These are phyloP conservation scores for Berkeleyomyces basicola DNA, from an alignment of 2,329 filamentous ascomycete genomes.

Conservation along the genomic window DNA sequence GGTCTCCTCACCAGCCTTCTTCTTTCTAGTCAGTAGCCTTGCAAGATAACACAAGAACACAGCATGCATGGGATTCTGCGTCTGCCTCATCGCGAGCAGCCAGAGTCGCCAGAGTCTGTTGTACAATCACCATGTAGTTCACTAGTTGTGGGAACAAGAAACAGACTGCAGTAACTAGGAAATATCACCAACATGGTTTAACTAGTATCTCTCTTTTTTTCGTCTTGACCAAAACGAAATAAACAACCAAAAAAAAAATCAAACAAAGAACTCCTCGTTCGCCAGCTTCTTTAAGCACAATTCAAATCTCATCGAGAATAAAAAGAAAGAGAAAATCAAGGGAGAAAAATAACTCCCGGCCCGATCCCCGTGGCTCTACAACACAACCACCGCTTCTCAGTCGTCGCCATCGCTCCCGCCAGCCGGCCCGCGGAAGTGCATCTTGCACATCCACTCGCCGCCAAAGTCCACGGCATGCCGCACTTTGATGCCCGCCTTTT, in stretches of 20 bases:
- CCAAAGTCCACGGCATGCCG: constrained; percentile 81
- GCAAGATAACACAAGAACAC: background rate
- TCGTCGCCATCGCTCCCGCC: constrained; percentile 14
- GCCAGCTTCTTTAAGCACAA: background rate
- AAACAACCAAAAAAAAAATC: background rate
- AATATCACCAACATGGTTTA: background rate
- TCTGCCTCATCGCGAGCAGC: background rate
- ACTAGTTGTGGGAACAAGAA: background rate
- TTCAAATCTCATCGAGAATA: background rate
- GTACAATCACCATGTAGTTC: background rate
- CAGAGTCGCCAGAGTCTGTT: no score
- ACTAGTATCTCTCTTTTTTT: background rate
- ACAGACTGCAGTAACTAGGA: background rate
- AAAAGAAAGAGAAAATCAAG: background rate
- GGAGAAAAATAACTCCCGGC: background rate
- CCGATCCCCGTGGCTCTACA: background rate
- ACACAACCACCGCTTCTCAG: background rate
- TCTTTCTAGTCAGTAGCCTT: background rate
- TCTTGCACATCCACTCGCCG: constrained; percentile 65
- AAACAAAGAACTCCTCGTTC: background rate
- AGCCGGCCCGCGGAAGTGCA: constrained; percentile 32
- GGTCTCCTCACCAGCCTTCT: background rate
- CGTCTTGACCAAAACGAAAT: background rate
- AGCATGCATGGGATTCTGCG: background rate
- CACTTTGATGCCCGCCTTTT: constrained; percentile 64